Conservation (phyloP, 2,329 filamentous ascomycete genomes). For the Calonectria montana region DNA sequence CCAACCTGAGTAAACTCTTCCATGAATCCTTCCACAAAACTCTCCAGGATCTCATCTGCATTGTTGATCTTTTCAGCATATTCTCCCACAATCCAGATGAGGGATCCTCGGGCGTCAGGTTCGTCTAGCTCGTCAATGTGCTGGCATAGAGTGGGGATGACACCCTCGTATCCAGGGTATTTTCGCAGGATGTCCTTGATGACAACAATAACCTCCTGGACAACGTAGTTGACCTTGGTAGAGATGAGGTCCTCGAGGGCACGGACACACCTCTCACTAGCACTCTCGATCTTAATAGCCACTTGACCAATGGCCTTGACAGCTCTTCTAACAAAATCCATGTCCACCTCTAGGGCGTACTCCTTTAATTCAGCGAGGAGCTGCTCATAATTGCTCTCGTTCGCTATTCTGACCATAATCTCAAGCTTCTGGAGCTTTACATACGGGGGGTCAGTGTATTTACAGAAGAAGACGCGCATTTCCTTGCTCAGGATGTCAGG, state of each 20-base stretch:
- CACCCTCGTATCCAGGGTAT: conserved; percentile 97
- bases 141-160: conserved; percentile 95
- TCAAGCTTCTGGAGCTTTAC: conserved; percentile 98
- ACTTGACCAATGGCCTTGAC: conserved; percentile 98
- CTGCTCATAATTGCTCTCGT: conserved; percentile 96
- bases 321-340: conserved; percentile 96
- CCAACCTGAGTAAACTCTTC: conserved; percentile 94
- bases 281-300: conserved; percentile 96
- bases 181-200: conserved; percentile 99
- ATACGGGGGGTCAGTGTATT: conserved; percentile 98
- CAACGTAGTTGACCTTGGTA: conserved; percentile 98
- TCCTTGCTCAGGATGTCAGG: conserved; percentile 98
- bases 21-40: conserved; percentile 93
- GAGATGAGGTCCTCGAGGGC: conserved; percentile 93
- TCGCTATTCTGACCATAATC: conserved; percentile 99
- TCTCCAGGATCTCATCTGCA: conserved; percentile 90
- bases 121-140: conserved; percentile 98
- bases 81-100: conserved; percentile 99
- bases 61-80: conserved; percentile 99
- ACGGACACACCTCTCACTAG: conserved; percentile 95
- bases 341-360: conserved; percentile 97
- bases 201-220: conserved; percentile 98
- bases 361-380: conserved; percentile 94
- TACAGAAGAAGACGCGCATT: conserved; percentile 98
- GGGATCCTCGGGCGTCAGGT: conserved; percentile 85